phyloP scores from a whole-genome alignment of 768 basidiomycete species.

The Naganishia friedmannii region DNA sequence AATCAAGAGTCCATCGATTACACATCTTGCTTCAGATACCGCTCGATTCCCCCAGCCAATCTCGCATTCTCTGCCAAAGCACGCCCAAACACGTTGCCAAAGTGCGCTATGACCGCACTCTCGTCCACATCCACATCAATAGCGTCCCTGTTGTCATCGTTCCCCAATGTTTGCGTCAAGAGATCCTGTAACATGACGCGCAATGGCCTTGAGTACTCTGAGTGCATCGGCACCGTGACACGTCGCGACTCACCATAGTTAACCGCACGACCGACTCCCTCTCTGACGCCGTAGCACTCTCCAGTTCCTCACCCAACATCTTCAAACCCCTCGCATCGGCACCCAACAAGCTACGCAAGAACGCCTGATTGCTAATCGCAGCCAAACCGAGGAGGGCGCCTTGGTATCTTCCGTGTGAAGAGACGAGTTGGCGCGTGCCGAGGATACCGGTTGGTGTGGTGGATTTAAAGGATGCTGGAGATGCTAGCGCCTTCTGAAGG shows the following conservation, averaged over 20 bases:
- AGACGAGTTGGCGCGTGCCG: conserved; percentile 35
- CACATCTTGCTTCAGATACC: conserved; percentile 20
- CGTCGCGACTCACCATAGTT: conserved; percentile 41
- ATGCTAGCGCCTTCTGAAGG: conserved; percentile 80
- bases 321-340: conserved; percentile 41
- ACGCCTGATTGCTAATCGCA: conserved; percentile 70
- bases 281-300: conserved; percentile 37
- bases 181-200: not conserved
- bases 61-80: not conserved
- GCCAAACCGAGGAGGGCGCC: conserved; percentile 84
- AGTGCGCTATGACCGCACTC: conserved; percentile 8
- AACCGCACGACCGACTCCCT: conserved; percentile 33
- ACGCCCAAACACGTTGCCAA: conserved; percentile 13
- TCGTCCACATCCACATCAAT: conserved; percentile 24
- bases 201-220: not conserved
- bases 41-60: conserved; percentile 2
- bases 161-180: not conserved
- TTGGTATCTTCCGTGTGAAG: conserved; percentile 70
- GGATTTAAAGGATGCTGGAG: conserved; percentile 88
- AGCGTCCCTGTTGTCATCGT: conserved; percentile 1
- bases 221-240: too few relatives aligned
- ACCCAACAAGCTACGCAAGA: conserved; percentile 37
- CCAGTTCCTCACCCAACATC: conserved; percentile 46
- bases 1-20: not conserved
- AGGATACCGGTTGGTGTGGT: conserved; percentile 39